These are phyloP conservation scores for Fusarium miscanthi DNA, from an alignment of 2,329 filamentous ascomycete species.

Conservation along the genomic window DNA sequence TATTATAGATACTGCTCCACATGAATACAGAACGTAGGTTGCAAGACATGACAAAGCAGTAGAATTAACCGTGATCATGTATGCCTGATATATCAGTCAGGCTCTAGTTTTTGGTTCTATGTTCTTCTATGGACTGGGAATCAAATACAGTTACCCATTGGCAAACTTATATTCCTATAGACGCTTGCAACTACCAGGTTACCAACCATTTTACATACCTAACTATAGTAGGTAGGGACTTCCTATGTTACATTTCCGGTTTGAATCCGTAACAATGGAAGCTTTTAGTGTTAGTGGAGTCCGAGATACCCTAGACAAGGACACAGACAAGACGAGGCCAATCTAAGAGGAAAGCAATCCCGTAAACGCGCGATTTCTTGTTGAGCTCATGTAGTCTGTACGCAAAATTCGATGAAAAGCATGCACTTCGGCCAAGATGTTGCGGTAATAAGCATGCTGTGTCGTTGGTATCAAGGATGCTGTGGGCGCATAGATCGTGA, in stretches of 20 bases:
- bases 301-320: not conserved
- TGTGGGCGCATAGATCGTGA: slow-evolving; percentile 22
- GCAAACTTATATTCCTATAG: not conserved
- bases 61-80: not conserved
- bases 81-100: not conserved
- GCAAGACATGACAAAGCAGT: not conserved
- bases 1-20: not conserved
- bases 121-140: not conserved
- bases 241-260: slow-evolving; percentile 7
- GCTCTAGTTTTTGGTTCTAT: not conserved
- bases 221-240: not conserved
- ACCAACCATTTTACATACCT: not conserved
- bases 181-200: not conserved
- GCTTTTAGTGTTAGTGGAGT: not conserved
- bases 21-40: not conserved
- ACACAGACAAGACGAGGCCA: not conserved
- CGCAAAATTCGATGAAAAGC: not conserved
- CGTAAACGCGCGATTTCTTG: slow-evolving; percentile 8
- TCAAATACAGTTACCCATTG: not conserved
- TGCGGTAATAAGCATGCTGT: slow-evolving; percentile 1
- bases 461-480: slow-evolving; percentile 5
- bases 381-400: not conserved
- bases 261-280: slow-evolving; percentile 10
- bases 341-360: slow-evolving; percentile 13
- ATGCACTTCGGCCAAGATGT: not conserved